Conservation (phyloP, 768 basidiomycete species). For the Russula griseocarnosa region DNA sequence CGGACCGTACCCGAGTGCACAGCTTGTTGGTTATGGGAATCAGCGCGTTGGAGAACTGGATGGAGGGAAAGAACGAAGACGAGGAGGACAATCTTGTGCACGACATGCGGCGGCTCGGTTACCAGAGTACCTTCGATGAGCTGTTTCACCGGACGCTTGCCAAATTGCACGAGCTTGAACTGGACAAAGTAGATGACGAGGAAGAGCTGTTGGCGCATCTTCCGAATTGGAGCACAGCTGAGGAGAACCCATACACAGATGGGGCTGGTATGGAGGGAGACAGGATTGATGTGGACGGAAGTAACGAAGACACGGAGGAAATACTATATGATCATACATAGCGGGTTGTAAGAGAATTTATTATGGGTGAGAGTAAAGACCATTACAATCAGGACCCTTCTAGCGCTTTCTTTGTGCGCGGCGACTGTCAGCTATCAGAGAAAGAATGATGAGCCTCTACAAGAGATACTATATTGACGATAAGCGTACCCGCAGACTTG, state of each 20-base stretch:
- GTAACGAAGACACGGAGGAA: constrained; percentile 15
- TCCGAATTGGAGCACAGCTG: constrained; percentile 6
- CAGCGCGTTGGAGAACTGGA: constrained; percentile 66
- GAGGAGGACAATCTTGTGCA: constrained; percentile 33
- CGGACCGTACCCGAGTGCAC: constrained; percentile 65
- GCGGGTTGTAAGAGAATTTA: background rate
- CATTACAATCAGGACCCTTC: background rate
- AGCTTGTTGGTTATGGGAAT: constrained; percentile 62
- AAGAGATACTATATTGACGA: constrained; percentile 2
- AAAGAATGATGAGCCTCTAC: background rate
- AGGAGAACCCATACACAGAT: background rate
- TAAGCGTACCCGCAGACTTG: constrained; percentile 56
- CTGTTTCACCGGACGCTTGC: constrained; percentile 60
- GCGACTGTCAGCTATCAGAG: constrained; percentile 48
- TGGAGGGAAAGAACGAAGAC: constrained; percentile 36
- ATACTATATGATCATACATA: constrained; percentile 8
- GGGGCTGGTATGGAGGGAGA: constrained; percentile 1
- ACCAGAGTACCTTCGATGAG: constrained; percentile 61
- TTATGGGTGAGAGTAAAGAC: background rate
- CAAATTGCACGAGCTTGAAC: constrained; percentile 44
- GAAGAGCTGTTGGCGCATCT: constrained; percentile 14
- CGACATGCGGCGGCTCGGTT: constrained; percentile 48
- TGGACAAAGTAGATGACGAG: constrained; percentile 11
- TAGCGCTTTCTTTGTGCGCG: constrained; percentile 45
- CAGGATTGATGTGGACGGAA: background rate